phyloP scores from a whole-genome alignment of 2,329 filamentous ascomycete species.

The Drechmeria coniospora region DNA sequence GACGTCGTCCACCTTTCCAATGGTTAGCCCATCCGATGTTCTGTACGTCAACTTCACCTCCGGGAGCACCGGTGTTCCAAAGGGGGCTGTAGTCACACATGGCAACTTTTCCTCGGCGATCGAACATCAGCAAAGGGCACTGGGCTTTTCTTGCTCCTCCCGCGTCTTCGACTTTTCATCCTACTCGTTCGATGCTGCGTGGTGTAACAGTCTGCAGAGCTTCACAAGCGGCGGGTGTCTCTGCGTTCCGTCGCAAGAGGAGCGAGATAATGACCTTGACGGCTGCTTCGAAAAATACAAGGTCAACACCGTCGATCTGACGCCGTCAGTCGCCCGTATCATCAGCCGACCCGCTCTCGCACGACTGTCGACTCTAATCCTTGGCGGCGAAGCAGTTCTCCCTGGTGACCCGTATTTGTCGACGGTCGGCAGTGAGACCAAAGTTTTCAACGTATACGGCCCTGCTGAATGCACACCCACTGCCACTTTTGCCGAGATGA shows the following conservation, averaged over 20 bases:
- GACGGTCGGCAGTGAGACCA: constrained; percentile 3
- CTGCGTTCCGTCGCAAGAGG: constrained; percentile 7
- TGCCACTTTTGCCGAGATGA: constrained; percentile 1
- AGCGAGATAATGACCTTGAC: constrained; percentile 4
- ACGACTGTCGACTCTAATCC: constrained; percentile 6
- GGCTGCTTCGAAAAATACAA: constrained; percentile 3
- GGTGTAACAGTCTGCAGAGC: constrained; percentile 8
- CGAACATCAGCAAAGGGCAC: constrained; percentile 5
- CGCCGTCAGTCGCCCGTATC: constrained; percentile 7
- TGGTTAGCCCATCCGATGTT: constrained; percentile 1
- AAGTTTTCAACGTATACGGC: constrained; percentile 9
- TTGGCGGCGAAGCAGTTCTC: constrained; percentile 7
- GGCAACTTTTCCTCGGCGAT: constrained; percentile 6
- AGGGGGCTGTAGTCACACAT: constrained; percentile 10
- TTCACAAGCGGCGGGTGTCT: constrained; percentile 7
- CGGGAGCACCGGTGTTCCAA: constrained; percentile 9
- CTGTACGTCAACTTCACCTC: constrained; percentile 10
- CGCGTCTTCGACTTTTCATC: constrained; percentile 11
- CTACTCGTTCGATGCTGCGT: constrained; percentile 8
- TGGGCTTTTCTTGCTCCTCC: constrained; percentile 6
- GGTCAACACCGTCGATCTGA: constrained; percentile 6
- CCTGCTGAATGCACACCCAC: constrained; percentile 8
- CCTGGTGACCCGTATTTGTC: constrained; percentile 2
- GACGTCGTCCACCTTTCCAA: constrained; percentile 1
- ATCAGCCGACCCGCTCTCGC: constrained; percentile 2